Conservation (phyloP, 176 grass and related monocot species). For the Ampelocalamus luodianensis region DNA sequence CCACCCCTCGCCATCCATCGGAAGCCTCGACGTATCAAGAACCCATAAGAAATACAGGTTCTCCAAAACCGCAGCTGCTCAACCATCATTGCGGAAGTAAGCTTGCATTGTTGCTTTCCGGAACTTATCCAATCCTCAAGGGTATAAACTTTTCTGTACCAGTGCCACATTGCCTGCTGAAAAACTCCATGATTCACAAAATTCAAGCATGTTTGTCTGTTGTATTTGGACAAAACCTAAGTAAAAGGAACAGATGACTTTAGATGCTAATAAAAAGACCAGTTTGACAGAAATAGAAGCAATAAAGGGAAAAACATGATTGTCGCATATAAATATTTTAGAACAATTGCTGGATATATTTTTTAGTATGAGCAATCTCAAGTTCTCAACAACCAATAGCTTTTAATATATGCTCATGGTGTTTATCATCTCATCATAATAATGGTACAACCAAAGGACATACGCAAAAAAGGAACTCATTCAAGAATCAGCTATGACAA, state of each 20-base stretch:
- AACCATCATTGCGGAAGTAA: constrained; percentile 75
- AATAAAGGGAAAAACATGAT: constrained; percentile 5
- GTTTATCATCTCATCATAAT: constrained; percentile 1
- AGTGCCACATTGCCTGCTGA: constrained; percentile 78
- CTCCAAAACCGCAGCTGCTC: constrained; percentile 91
- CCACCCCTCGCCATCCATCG: too few species aligned
- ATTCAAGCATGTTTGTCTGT: constrained; percentile 78
- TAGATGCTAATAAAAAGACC: constrained; percentile 14
- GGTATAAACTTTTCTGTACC: constrained; percentile 69
- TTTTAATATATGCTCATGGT: constrained; percentile 28
- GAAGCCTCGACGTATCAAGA: too few species aligned
- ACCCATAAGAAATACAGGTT: constrained; percentile 79
- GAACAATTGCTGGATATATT: background rate
- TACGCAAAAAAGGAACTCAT: background rate
- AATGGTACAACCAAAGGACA: background rate
- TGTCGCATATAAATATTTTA: background rate
- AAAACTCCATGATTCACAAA: constrained; percentile 85
- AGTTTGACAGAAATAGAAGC: constrained; percentile 38
- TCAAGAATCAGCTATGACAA: constrained; percentile 11
- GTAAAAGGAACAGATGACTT: constrained; percentile 22
- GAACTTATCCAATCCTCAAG: constrained; percentile 75
- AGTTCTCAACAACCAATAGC: background rate
- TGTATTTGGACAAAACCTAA: constrained; percentile 82
- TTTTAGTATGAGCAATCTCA: constrained; percentile 10
- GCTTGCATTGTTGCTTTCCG: constrained; percentile 68